Conservation (phyloP, 2,329 filamentous ascomycete genomes). For the Penicillium sp. region DNA sequence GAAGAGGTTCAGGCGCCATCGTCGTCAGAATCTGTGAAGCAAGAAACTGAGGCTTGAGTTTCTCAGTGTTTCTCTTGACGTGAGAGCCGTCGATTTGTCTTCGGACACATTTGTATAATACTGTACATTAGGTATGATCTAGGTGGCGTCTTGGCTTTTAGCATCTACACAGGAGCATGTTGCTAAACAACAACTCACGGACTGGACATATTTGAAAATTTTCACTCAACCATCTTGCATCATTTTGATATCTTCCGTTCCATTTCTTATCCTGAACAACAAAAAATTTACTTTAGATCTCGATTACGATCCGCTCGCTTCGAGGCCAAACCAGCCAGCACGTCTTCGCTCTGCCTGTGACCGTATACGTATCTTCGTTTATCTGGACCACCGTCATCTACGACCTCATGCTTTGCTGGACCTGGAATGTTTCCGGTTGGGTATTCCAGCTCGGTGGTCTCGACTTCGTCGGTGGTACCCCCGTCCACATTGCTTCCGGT, state of each 20-base stretch:
- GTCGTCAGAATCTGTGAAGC: background rate
- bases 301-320: too few species aligned
- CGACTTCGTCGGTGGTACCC: too few species aligned
- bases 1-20: background rate
- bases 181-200: constrained; percentile 10
- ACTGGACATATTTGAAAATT: background rate
- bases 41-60: background rate
- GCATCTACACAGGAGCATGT: constrained; percentile 17
- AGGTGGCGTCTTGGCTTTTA: constrained; percentile 16
- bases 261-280: background rate
- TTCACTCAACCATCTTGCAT: background rate
- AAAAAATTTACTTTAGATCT: background rate
- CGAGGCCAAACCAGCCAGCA: too few species aligned
- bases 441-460: too few species aligned
- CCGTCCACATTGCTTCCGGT: too few species aligned
- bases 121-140: constrained; percentile 19
- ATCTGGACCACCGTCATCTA: too few species aligned
- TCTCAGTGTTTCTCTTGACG: background rate
- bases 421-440: too few species aligned
- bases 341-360: constrained; percentile 19
- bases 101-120: constrained; percentile 17
- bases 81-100: background rate
- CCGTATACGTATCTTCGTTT: too few species aligned
- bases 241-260: background rate
- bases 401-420: too few species aligned